Conservation (phyloP, 129 eudicot species). For the Mikania micrantha region DNA sequence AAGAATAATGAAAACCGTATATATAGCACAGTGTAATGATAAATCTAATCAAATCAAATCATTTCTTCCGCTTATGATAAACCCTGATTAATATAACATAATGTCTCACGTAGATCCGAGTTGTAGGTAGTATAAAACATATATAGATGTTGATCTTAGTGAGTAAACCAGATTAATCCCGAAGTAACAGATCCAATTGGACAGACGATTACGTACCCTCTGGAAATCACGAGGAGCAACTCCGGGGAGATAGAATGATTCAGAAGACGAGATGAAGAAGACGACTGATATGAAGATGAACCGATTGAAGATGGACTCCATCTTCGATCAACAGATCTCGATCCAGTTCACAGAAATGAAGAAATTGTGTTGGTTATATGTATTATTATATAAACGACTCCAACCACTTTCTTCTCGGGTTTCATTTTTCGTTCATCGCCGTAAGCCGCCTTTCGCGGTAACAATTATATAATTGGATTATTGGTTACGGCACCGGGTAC, state of each 20-base stretch:
- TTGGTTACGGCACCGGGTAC: too few relatives aligned
- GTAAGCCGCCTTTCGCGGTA: not conserved
- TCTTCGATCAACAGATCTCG: conserved; percentile 5
- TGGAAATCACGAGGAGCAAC: conserved; percentile 12
- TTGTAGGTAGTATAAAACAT: not conserved
- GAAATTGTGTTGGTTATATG: not conserved
- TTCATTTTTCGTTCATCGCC: not conserved
- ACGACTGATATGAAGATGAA: not conserved
- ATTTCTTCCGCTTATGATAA: too few relatives aligned
- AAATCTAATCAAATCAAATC: too few relatives aligned
- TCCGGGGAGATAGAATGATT: not conserved
- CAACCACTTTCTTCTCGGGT: not conserved
- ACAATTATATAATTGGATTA: too few relatives aligned
- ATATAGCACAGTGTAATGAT: too few relatives aligned
- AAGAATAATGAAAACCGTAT: too few relatives aligned
- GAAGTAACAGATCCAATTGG: not conserved
- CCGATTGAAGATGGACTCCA: not conserved
- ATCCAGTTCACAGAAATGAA: not conserved
- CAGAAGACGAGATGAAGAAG: not conserved
- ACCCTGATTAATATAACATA: too few relatives aligned
- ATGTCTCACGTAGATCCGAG: conserved; percentile 31
- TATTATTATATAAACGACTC: not conserved
- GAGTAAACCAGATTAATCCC: not conserved
- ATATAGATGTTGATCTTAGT: not conserved
- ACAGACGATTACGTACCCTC: not conserved